Conservation (phyloP, 257 asterid species). For the Knoxia roxburghii region DNA sequence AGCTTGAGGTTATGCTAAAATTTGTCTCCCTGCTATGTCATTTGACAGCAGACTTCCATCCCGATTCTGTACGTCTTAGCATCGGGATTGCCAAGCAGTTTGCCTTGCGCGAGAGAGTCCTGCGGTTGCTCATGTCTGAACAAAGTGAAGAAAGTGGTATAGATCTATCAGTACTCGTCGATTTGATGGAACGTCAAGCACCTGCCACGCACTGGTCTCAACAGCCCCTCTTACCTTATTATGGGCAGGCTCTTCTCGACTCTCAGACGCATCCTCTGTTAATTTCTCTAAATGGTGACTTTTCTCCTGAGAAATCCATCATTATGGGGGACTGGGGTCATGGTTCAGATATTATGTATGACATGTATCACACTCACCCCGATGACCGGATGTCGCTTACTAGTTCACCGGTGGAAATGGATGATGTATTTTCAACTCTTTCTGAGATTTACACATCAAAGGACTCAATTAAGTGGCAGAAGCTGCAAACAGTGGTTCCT, state of each 20-base stretch:
- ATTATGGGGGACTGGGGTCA: constrained; percentile 29
- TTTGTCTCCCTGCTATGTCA: constrained; percentile 1
- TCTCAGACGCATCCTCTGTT: constrained; percentile 37
- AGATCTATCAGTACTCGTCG: constrained; percentile 37
- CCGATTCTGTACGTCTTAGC: constrained; percentile 39
- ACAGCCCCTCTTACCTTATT: constrained; percentile 27
- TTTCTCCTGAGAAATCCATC: constrained; percentile 38
- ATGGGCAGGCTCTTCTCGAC: constrained; percentile 22
- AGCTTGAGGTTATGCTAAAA: constrained; percentile 10
- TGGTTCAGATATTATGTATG: constrained; percentile 22
- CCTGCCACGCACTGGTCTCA: constrained; percentile 29
- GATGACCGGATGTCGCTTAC: constrained; percentile 28
- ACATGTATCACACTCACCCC: constrained; percentile 19
- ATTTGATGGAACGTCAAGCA: constrained; percentile 42
- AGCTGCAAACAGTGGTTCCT: constrained; percentile 77
- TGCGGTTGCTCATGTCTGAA: constrained; percentile 55
- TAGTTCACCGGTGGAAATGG: constrained; percentile 33
- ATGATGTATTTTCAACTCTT: constrained; percentile 43
- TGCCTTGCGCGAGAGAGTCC: constrained; percentile 44
- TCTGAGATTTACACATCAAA: constrained; percentile 37
- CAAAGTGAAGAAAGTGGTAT: constrained; percentile 37
- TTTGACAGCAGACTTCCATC: constrained; percentile 38
- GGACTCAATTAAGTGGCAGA: constrained; percentile 39
- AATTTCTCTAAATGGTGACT: constrained; percentile 46
- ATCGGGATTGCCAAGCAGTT: constrained; percentile 59